Percentiles rank a stretch among this genome's conserved stretches.
Evolutionary conservation across 805 yeast species (phyloP).

Genomic region (Isabelozyma pseudorhagii): DNA sequence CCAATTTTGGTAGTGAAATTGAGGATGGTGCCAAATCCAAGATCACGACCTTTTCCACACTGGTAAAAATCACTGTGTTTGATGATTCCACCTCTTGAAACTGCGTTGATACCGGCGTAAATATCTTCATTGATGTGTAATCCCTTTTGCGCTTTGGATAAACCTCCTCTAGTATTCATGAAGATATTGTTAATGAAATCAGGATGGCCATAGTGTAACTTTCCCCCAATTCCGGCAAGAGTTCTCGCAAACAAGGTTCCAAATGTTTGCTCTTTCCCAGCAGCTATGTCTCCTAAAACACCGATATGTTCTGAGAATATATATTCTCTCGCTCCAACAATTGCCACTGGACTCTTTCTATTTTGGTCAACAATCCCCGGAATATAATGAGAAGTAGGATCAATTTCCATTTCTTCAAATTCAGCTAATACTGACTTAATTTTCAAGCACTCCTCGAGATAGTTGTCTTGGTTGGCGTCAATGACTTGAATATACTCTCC

Average conservation of each 20-base stretch:
- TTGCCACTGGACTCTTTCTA: conserved; percentile 59
- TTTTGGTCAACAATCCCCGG: conserved; percentile 45
- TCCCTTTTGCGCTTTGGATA: conserved; percentile 93
- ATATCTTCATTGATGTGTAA: conserved; percentile 92
- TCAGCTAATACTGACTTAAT: conserved; percentile 85
- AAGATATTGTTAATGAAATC: conserved; percentile 87
- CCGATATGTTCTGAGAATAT: conserved; percentile 93
- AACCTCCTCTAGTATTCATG: conserved; percentile 95
- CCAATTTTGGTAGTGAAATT: conserved; percentile 96
- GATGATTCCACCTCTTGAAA: conserved; percentile 86
- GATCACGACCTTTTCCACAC: conserved; percentile 95
- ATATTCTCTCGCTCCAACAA: conserved; percentile 92
- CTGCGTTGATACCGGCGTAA: conserved; percentile 91
- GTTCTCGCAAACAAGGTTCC: conserved; percentile 95
- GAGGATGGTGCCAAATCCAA: conserved; percentile 88
- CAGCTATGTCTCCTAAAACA: conserved; percentile 92
- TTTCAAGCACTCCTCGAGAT: conserved; percentile 89
- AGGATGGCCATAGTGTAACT: conserved; percentile 94
- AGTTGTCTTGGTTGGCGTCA: conserved; percentile 96
- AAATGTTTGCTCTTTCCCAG: conserved; percentile 95
- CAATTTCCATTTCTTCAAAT: conserved; percentile 71
- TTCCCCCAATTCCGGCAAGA: conserved; percentile 90
- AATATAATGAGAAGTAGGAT: conserved; percentile 52
- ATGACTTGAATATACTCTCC: conserved; percentile 95
- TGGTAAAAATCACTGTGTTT: conserved; percentile 95